Evolutionary conservation across 192 early-diverging fungal species (phyloP), one percentile per base, ranked within the genome.

Genomic region (Kickxella alabastrina): DNA sequence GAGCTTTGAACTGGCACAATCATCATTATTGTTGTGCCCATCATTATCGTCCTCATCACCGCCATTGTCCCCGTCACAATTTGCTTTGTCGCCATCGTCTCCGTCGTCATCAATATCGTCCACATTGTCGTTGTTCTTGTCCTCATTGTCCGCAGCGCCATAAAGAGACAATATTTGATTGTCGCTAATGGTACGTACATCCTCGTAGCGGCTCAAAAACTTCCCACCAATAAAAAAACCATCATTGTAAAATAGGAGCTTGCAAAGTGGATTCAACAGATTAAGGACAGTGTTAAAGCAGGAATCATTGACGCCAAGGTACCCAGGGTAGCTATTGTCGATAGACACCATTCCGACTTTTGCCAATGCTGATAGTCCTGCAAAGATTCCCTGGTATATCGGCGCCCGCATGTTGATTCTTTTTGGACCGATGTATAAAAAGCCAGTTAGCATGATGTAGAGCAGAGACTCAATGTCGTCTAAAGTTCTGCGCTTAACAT

Each of bases 31-130:
- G 31, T 68, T 70, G 13, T 83, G 79, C 18, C 78, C 81, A 43
- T 77, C 81, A 15, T 81, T 82, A 26, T 50, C 72, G 15, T 66
- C 75, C 6, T 80, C 84, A n/a, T 65, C 80, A 12, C 66, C 80
- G 17, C 57, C 65, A 48, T 34, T 63, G 24, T 80, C 82, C 43
- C 74, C 80, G 54, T 83, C 83, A 13, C 79, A 80, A 3, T 82
- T 68, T 22, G 76, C 29, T 73, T 60, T 8, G 1, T 76, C 84
- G 17, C 70, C 80, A 22, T 74, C 78, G 15, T 70, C 65, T 3
- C 75, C 78, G 4, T 81, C 74, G 38, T 63, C 61, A 0, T 68
- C 80, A 24, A 57, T 53, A 15, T 79, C 62, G 24, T 75, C 75
- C 23, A 81, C 66, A 25, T 78, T 78, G 10, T 78, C 77, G 0